phyloP scores from a whole-genome alignment of 2,329 filamentous ascomycete genomes.

The Aspergillus terreus region DNA sequence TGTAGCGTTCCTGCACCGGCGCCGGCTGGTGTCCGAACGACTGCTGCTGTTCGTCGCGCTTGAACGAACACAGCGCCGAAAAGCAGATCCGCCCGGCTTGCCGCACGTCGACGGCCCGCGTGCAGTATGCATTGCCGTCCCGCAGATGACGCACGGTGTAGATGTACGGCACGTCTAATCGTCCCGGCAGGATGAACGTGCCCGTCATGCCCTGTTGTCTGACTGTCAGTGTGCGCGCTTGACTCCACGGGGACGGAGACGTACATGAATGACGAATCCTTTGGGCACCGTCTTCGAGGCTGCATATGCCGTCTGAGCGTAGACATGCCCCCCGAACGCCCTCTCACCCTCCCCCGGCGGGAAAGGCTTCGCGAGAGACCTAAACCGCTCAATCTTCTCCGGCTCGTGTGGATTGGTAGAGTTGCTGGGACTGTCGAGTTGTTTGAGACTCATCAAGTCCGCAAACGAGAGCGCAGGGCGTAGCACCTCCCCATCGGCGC shows the following conservation, averaged over 20 bases:
- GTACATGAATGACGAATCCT: constrained; percentile 52
- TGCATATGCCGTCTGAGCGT: constrained; percentile 55
- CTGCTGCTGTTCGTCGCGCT: constrained; percentile 37
- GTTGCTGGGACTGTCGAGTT: constrained; percentile 16
- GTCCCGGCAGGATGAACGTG: constrained; percentile 49
- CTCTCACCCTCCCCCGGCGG: constrained; percentile 40
- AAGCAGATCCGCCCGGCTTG: constrained; percentile 50
- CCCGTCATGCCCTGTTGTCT: constrained; percentile 47
- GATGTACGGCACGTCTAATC: constrained; percentile 46
- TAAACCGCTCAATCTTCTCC: constrained; percentile 29
- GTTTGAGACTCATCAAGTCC: constrained; percentile 31
- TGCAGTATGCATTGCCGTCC: constrained; percentile 51
- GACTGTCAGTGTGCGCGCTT: background rate
- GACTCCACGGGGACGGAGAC: constrained; percentile 8
- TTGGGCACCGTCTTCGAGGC: constrained; percentile 51
- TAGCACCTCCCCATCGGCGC: constrained; percentile 7
- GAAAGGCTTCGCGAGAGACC: constrained; percentile 32
- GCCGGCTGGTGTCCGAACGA: constrained; percentile 29
- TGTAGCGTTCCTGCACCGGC: constrained; percentile 27
- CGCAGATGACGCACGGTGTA: constrained; percentile 51
- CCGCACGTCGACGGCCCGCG: constrained; percentile 50
- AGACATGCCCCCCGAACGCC: constrained; percentile 56
- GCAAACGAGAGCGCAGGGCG: constrained; percentile 22
- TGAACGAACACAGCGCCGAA: constrained; percentile 52
- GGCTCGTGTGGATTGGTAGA: constrained; percentile 9